Base-by-base conservation (phyloP, 805 yeast species). In the Hanseniaspora valbyensis region DNA sequence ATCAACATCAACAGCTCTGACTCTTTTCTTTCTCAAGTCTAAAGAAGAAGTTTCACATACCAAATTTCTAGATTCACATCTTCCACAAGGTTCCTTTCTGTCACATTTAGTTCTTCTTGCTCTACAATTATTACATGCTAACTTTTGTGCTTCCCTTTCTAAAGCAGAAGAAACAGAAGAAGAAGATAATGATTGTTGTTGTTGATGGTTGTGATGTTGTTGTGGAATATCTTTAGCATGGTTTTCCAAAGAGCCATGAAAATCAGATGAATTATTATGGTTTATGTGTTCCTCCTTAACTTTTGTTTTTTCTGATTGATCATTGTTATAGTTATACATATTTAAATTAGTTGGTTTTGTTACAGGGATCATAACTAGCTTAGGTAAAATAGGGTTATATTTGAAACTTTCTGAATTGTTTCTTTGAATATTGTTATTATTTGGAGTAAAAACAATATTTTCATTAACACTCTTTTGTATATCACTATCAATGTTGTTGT, bases 21-120 rank as follows among this genome's bases (percentile, higher is more conserved):
- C 76, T 42, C 80, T 60, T 52, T 70, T 72, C 55, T 73, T 75
- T 36, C 81, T 64, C 66, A 74, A 63, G 56, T 76, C 81, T 54
- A 66, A 68, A 12, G 69, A 68, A 13, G 71, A 69, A 33, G 69
- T 69, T 41, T 74, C 66, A 57, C 81, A 76, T 33, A 68, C 73
- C 14, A 69, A 65, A 4, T 66, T 65, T 4, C 70, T 61, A 50
- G 69, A 69, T 14, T 61, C 59, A 55, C 81, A 76, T 52, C 68
- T 69, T 21, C 69, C 63, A 54, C 81, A 76, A 1, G 80, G 80
- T 45, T 59, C 65, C 7, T 67, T 69, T 50, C 69, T 63, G 57
- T 74, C 71, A 59, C 81, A 76, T 58, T 72, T 74, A 53, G 74
- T 72, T 53, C 69, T 58, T 51, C 67, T 57, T 13, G 58, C 57